Conservation (phyloP, 2,329 filamentous ascomycete genomes). For the Diaporthe amygdali region DNA sequence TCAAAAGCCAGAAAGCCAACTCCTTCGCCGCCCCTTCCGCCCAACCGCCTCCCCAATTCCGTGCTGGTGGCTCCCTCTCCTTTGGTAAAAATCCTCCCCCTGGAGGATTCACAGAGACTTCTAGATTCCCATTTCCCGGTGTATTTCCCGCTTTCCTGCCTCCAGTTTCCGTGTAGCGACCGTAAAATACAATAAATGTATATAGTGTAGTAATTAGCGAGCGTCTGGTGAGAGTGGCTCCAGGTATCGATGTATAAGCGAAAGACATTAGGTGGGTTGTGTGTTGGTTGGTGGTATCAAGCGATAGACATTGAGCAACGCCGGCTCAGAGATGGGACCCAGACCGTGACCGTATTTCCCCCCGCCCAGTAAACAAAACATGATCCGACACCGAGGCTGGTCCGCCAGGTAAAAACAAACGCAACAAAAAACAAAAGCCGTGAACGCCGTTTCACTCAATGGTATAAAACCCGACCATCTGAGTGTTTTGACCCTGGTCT, state of each 20-base stretch:
- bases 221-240: slow-evolving; percentile 13
- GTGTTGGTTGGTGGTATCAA: slow-evolving; percentile 11
- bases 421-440: background rate
- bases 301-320: slow-evolving; percentile 19
- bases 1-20: background rate
- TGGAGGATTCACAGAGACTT: slow-evolving; percentile 12
- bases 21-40: background rate
- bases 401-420: slow-evolving; percentile 3
- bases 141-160: background rate
- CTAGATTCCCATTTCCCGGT: slow-evolving; percentile 13
- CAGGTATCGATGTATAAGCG: slow-evolving; percentile 20
- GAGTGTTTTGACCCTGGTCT: background rate
- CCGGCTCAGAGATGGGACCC: slow-evolving; percentile 13
- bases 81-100: background rate
- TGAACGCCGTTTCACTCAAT: slow-evolving; percentile 9
- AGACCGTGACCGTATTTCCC: slow-evolving; percentile 14
- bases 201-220: slow-evolving; percentile 24
- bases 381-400: slow-evolving; percentile 9
- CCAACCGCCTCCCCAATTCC: background rate
- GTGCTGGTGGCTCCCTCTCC: background rate
- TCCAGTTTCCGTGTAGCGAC: slow-evolving; percentile 16
- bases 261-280: slow-evolving; percentile 23
- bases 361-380: background rate
- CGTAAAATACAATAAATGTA: slow-evolving; percentile 16
- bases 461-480: background rate